Conservation (phyloP, 371 early-diverging fungal genomes). For the Funneliformis caledonium region DNA sequence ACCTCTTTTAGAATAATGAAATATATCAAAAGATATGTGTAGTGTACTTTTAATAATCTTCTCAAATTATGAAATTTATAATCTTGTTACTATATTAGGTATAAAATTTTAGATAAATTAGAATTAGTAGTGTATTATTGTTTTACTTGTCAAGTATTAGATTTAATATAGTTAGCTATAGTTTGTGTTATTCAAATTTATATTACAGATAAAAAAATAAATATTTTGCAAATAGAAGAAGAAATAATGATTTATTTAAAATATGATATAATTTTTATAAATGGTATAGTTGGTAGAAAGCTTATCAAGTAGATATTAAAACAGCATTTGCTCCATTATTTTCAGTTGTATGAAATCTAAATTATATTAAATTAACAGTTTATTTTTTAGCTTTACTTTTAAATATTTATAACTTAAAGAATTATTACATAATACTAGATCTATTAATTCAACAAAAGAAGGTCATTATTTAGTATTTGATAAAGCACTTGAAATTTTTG, state of each 20-base stretch:
- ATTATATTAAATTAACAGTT: not conserved
- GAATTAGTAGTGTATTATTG: slow-evolving; percentile 1
- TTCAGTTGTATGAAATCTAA: not conserved
- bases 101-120: not conserved
- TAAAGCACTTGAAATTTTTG: not conserved
- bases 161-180: no score
- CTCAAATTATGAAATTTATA: slow-evolving; percentile 12
- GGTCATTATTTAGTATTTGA: slow-evolving; percentile 18
- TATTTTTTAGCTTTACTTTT: no score
- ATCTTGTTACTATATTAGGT: not conserved
- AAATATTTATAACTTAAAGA: not conserved
- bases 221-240: no score
- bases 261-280: no score
- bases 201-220: no score
- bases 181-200: no score
- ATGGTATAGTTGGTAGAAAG: no score
- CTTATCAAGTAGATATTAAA: no score
- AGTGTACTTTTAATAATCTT: not conserved
- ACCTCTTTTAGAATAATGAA: not conserved
- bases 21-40: not conserved
- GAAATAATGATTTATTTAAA: no score
- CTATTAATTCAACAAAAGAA: slow-evolving; percentile 3
- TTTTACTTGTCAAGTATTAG: not conserved
- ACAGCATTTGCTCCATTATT: not conserved
- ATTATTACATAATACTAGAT: not conserved